Conservation (phyloP, 768 basidiomycete genomes). For the Lactifluus pinguis region DNA sequence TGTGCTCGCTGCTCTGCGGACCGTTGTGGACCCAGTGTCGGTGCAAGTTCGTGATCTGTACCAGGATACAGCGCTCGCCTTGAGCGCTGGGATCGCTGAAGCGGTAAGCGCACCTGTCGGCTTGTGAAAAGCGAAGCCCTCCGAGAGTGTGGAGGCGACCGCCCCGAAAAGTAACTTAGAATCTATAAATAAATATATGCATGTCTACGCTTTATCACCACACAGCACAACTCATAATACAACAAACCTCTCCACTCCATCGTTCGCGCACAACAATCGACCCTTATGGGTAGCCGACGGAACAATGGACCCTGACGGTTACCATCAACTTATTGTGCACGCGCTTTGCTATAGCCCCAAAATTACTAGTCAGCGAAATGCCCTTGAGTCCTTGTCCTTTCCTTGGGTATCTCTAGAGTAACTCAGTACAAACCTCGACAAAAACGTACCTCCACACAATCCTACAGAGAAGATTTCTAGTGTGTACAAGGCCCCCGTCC, state of each 20-base stretch:
- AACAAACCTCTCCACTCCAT: background rate
- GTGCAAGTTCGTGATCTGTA: slow-evolving; percentile 29
- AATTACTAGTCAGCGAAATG: no score
- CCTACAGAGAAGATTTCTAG: no score
- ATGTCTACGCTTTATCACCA: background rate
- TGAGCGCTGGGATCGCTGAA: background rate
- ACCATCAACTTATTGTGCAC: no score
- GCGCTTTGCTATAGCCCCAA: no score
- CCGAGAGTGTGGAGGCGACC: background rate
- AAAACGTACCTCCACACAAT: no score
- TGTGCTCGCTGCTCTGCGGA: slow-evolving; percentile 70
- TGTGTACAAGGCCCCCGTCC: no score
- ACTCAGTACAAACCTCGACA: no score
- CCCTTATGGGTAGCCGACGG: no score
- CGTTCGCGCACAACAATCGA: no score
- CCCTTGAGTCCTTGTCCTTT: no score
- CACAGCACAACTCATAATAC: background rate
- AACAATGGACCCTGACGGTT: no score
- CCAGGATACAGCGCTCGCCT: background rate
- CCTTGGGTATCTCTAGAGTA: no score
- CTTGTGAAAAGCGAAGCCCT: background rate
- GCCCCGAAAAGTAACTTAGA: background rate
- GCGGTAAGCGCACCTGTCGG: background rate
- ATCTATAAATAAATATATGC: background rate
- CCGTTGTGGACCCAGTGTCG: slow-evolving; percentile 58